Base-by-base conservation (phyloP, 2,329 filamentous ascomycete species). In the Phaeosphaeria sp. region DNA sequence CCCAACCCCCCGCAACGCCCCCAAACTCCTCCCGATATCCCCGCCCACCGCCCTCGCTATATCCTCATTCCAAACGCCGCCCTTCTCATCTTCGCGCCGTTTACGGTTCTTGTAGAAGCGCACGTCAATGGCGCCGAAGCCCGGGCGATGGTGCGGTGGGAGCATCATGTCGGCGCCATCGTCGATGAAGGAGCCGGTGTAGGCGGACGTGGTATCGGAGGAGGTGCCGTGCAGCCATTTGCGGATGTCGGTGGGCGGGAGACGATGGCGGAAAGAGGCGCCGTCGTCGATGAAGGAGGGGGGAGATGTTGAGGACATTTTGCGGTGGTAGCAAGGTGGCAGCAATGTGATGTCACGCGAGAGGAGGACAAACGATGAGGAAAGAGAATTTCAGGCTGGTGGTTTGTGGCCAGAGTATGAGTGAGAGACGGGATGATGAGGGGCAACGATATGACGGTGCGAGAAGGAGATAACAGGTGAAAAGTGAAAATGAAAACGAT, bases 161-260 rank as follows among this genome's bases (percentile, higher is more conserved):
- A 49, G 33, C 1, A 63, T 50, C 30, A 71, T 59, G 50, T 74
- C 68, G n/a, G 59, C 63, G 21, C 68, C 65, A 46, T 74, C 72
- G 54, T 75, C 73, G 30, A 74, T 24, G 47, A 61, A 74, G 55
- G 70, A 73, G 18, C 64, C 62, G 3, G 65, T 68, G 48, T 70
- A 71, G 2, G 50, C 36, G 8, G 67, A 67, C 11, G 49, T 49
- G 3, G 46, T 36, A 2, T 55, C 30, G 18, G 63, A 55, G n/a
- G 21, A 30, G 24, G 53, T 48, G n/a, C 9, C 22, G 8, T 55
- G 15, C 30, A 66, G 33, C 67, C 67, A 68, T 15, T 51, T 40
- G 11, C 60, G 20, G 18, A 65, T 54, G 20, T 63, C 54, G 15
- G 57, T 20, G 17, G 42, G 42, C 17, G 65, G 65, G 40, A 63